A percentile compares a stretch with the other conserved stretches of the same genome.
Conservation (phyloP, 2,329 filamentous ascomycete species). For the Botryosphaeria dothidea region DNA sequence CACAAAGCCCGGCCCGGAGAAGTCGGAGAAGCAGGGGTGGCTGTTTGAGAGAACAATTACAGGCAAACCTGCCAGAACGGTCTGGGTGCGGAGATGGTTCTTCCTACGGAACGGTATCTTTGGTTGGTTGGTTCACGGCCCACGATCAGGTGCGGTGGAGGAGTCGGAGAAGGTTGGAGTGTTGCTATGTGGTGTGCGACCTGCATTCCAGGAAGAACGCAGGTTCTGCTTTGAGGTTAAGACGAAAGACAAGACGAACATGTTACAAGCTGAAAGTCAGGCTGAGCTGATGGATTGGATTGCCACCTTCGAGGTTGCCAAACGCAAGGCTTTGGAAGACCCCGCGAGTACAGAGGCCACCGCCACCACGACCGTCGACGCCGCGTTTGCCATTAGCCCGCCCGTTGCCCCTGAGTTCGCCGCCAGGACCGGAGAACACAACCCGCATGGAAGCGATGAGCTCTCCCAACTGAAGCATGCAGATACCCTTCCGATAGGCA, state of each 20-base stretch:
- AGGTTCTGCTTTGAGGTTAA: slow-evolving; percentile 98
- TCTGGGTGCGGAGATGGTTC: slow-evolving; percentile 91
- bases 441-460: slow-evolving; percentile 57
- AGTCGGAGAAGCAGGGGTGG: slow-evolving; percentile 89
- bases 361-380: slow-evolving; percentile 52
- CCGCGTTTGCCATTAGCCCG: slow-evolving; percentile 90
- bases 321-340: slow-evolving; percentile 85
- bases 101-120: slow-evolving; percentile 96
- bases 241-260: slow-evolving; percentile 87
- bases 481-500: slow-evolving; percentile 64
- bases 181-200: slow-evolving; percentile 87
- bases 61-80: slow-evolving; percentile 86
- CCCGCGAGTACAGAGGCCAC: slow-evolving; percentile 54
- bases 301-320: slow-evolving; percentile 87
- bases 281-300: slow-evolving; percentile 93
- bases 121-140: slow-evolving; percentile 84
- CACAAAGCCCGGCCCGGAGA: slow-evolving; percentile 54
- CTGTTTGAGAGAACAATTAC: slow-evolving; percentile 78
- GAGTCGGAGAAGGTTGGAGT: slow-evolving; percentile 97
- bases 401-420: slow-evolving; percentile 89
- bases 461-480: slow-evolving; percentile 57
- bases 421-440: slow-evolving; percentile 71
- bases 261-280: slow-evolving; percentile 93
- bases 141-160: slow-evolving; percentile 78
- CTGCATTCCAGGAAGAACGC: slow-evolving; percentile 87